Evolutionary conservation across 345 rosid species (phyloP).

Genomic region (Luvunga scandens): DNA sequence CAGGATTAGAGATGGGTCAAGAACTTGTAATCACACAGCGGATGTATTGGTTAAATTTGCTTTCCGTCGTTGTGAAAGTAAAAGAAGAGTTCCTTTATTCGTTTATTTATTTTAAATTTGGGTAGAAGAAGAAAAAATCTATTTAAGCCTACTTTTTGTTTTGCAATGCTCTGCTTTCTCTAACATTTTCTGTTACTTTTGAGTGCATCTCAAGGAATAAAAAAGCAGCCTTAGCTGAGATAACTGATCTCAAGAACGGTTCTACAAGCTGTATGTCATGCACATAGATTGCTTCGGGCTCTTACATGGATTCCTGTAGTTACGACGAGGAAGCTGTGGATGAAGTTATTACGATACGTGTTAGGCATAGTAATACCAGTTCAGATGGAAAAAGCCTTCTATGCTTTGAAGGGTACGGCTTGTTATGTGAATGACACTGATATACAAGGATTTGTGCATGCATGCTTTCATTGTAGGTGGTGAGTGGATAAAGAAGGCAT

Average conservation of each 20-base stretch:
- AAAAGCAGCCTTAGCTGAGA: slow-evolving; percentile 74
- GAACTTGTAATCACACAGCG: too few relatives aligned
- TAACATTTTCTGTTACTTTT: slow-evolving; percentile 19
- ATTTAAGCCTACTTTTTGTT: not conserved
- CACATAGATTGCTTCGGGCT: slow-evolving; percentile 78
- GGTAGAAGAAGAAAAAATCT: not conserved
- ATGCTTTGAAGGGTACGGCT: slow-evolving; percentile 58
- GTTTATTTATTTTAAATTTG: not conserved
- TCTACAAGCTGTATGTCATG: slow-evolving; percentile 76
- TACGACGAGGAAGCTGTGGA: slow-evolving; percentile 37
- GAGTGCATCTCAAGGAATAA: slow-evolving; percentile 71
- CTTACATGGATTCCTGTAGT: slow-evolving; percentile 78
- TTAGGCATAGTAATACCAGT: slow-evolving; percentile 33
- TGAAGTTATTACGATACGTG: slow-evolving; percentile 42
- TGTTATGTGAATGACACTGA: slow-evolving; percentile 70
- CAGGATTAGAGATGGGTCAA: too few relatives aligned
- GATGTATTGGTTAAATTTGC: too few relatives aligned
- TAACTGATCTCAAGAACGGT: slow-evolving; percentile 42
- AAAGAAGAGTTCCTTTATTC: not conserved
- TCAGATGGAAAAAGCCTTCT: slow-evolving; percentile 40
- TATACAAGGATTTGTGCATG: slow-evolving; percentile 49
- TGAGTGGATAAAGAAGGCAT: slow-evolving; percentile 35
- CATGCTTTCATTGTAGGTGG: slow-evolving; percentile 51
- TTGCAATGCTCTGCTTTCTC: not conserved
- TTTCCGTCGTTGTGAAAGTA: not conserved